Conservation (phyloP, 1,284 basidiomycete genomes). For the Rhizoctonia solani region DNA sequence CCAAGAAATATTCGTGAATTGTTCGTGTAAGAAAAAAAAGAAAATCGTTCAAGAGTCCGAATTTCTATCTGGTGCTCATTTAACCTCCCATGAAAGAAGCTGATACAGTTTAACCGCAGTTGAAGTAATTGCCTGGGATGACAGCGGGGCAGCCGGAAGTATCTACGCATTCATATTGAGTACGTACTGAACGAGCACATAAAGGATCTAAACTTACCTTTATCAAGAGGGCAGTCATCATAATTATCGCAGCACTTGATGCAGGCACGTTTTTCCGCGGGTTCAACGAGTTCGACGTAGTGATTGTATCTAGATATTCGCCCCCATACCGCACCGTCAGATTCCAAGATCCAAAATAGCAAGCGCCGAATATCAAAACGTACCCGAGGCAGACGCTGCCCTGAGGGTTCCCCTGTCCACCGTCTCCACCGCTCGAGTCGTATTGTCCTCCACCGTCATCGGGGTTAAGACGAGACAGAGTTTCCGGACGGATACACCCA, state of each 20-base stretch:
- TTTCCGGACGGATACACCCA: conserved; percentile 36
- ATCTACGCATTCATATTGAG: conserved; percentile 20
- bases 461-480: conserved; percentile 36
- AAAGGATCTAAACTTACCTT: conserved; percentile 14
- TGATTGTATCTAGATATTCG: conserved; percentile 38
- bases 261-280: conserved; percentile 41
- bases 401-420: conserved; percentile 42
- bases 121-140: conserved; percentile 39
- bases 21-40: no score
- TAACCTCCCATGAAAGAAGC: no score
- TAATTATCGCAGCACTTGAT: conserved; percentile 43
- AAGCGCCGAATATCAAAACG: no score
- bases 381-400: conserved; percentile 41
- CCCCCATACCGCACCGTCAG: neutral
- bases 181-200: neutral
- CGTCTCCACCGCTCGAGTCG: conserved; percentile 44
- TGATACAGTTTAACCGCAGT: no score
- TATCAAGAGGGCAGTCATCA: conserved; percentile 37
- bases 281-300: conserved; percentile 45
- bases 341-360: neutral
- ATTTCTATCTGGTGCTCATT: no score
- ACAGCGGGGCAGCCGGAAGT: conserved; percentile 38
- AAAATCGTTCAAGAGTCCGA: no score
- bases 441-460: conserved; percentile 44
- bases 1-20: no score